A percentile compares a stretch with the other conserved stretches of the same genome.
Conservation (phyloP, 495 filamentous ascomycete species). For the Letharia columbiana region DNA sequence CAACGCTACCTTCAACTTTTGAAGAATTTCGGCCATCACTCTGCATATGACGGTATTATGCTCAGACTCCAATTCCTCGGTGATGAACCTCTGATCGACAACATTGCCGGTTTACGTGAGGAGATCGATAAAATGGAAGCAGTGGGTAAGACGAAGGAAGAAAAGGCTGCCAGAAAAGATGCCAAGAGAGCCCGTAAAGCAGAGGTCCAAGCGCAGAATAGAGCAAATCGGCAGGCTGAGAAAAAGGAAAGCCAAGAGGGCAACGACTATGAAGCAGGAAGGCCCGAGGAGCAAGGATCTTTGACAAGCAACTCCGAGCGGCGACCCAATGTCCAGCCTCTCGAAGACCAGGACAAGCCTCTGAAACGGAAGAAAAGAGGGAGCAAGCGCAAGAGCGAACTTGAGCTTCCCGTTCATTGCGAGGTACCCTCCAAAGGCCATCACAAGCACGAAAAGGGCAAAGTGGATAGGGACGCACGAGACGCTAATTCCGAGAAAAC, state of each 20-base stretch:
- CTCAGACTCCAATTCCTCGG: not conserved
- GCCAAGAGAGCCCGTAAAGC: not conserved
- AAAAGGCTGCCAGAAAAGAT: not conserved
- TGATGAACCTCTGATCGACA: not conserved
- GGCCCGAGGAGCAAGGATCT: not conserved
- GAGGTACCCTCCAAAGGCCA: not conserved
- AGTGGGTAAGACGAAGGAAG: not conserved
- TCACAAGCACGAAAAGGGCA: not conserved
- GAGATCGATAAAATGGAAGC: not conserved
- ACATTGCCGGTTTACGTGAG: not conserved
- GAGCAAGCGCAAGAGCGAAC: not conserved
- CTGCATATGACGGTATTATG: not conserved
- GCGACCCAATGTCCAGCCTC: not conserved
- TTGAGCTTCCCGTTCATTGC: not conserved
- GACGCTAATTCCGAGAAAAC: not conserved
- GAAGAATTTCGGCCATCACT: not conserved
- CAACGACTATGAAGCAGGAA: not conserved
- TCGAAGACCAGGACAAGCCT: not conserved
- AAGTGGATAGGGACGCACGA: not conserved
- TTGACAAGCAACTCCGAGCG: not conserved
- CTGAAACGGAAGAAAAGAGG: not conserved
- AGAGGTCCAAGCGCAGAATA: not conserved
- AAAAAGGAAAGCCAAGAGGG: not conserved
- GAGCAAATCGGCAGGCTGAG: not conserved
- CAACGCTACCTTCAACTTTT: not conserved